These are phyloP conservation scores for Boehmeria nivea DNA, from an alignment of 306 rosid genomes.

Conservation along the genomic window DNA sequence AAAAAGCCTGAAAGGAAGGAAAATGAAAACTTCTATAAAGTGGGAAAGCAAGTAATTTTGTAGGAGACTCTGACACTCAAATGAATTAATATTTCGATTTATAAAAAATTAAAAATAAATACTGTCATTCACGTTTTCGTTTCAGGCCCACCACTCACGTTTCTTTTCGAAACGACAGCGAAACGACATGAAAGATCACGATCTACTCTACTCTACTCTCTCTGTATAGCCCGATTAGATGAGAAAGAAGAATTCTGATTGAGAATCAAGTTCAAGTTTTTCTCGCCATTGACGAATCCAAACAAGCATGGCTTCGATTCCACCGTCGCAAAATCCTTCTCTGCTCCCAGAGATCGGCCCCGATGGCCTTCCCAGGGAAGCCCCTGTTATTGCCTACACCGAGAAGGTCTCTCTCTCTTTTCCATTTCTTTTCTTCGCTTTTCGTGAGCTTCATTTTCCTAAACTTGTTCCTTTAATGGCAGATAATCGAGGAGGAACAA, in stretches of 20 bases:
- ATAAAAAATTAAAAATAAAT: no score
- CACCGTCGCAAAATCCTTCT: constrained; percentile 28
- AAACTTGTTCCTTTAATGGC: constrained; percentile 19
- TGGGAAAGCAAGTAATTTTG: no score
- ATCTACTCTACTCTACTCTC: no score
- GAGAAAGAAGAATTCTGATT: constrained; percentile 11
- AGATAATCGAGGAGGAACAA: constrained; percentile 80
- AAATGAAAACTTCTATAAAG: no score
- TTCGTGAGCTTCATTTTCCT: background rate
- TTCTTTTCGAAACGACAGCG: constrained; percentile 4
- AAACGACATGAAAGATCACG: background rate
- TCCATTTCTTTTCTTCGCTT: background rate
- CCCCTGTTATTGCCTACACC: constrained; percentile 74
- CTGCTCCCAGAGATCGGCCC: constrained; percentile 82
- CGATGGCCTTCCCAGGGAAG: constrained; percentile 75
- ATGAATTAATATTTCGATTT: no score
- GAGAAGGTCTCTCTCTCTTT: constrained; percentile 54
- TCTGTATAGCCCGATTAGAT: no score
- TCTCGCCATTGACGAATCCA: background rate
- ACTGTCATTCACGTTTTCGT: background rate
- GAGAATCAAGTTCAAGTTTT: background rate
- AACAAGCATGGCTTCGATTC: constrained; percentile 46
- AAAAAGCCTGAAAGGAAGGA: no score
- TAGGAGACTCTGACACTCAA: no score
- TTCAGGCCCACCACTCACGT: constrained; percentile 8